phyloP scores from a whole-genome alignment of 2,329 filamentous ascomycete genomes.

The Cladosporium sp. region DNA sequence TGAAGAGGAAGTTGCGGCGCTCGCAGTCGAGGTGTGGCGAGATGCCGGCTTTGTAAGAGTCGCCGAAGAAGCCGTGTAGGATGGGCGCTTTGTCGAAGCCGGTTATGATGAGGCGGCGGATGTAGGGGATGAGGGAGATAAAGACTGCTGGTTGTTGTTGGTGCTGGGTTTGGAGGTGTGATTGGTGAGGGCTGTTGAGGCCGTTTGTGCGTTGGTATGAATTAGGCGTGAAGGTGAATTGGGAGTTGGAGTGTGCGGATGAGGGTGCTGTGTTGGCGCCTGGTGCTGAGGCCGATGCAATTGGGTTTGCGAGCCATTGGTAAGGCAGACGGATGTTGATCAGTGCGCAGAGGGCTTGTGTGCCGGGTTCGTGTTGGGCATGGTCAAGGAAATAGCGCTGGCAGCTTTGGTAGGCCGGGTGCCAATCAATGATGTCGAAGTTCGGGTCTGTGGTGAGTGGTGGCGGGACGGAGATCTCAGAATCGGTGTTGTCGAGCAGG shows the following conservation, averaged over 20 bases:
- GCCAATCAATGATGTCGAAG: constrained; percentile 89
- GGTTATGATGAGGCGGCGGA: constrained; percentile 85
- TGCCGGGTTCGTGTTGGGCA: constrained; percentile 77
- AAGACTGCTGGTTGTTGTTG: constrained; percentile 31
- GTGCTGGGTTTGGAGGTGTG: constrained; percentile 27
- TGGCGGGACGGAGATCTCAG: constrained; percentile 15
- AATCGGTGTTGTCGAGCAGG: constrained; percentile 10
- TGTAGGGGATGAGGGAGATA: constrained; percentile 80
- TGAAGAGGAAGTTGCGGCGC: constrained; percentile 90
- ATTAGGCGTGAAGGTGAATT: constrained; percentile 28
- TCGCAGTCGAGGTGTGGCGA: constrained; percentile 84
- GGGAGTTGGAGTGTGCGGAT: constrained; percentile 20
- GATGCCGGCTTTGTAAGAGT: constrained; percentile 80
- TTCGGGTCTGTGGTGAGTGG: constrained; percentile 45
- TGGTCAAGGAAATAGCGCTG: constrained; percentile 88
- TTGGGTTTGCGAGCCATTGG: constrained; percentile 62
- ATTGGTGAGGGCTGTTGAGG: constrained; percentile 27
- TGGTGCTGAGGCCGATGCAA: constrained; percentile 40
- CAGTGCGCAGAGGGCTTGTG: constrained; percentile 86
- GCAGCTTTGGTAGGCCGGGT: constrained; percentile 86
- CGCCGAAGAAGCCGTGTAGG: constrained; percentile 96
- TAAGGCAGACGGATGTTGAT: constrained; percentile 90
- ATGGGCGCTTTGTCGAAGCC: constrained; percentile 85
- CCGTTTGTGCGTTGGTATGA: constrained; percentile 39
- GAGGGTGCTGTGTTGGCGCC: constrained; percentile 4